Conservation (phyloP, 495 filamentous ascomycete species). For the Podospora conica region DNA sequence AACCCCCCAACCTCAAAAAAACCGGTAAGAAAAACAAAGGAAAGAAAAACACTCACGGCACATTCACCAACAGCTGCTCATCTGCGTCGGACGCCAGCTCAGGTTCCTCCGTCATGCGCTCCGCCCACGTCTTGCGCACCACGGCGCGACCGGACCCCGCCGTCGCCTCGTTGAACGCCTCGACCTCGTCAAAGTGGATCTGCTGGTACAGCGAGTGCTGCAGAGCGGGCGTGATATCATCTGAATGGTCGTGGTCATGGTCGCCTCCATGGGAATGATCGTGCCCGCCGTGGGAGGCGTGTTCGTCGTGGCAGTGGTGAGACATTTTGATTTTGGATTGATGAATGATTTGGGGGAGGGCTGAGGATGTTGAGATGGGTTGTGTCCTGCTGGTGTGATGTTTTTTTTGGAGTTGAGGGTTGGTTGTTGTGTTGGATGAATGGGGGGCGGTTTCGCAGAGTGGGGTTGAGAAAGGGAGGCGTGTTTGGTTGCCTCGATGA, state of each 20-base stretch:
- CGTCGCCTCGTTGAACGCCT: conserved; percentile 73
- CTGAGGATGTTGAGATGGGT: background rate
- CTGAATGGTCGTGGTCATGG: conserved; percentile 66
- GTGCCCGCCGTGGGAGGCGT: conserved; percentile 11
- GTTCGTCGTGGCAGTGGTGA: conserved; percentile 40
- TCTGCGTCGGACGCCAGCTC: conserved; percentile 81
- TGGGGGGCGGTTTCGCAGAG: background rate
- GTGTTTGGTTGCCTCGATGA: background rate
- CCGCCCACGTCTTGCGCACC: conserved; percentile 84
- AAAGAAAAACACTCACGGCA: conserved; percentile 62
- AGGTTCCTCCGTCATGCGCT: conserved; percentile 62
- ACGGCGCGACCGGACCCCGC: conserved; percentile 64
- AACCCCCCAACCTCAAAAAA: no score
- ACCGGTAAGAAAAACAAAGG: background rate
- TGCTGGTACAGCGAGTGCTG: conserved; percentile 85
- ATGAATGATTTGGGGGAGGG: background rate
- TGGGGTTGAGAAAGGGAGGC: background rate
- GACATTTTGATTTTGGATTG: conserved; percentile 34
- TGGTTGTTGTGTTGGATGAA: background rate
- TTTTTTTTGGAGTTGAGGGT: conserved; percentile 1
- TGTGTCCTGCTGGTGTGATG: background rate
- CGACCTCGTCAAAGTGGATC: conserved; percentile 80
- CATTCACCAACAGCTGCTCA: conserved; percentile 85
- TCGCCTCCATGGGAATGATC: conserved; percentile 27
- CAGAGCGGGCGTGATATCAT: conserved; percentile 84